Percentiles rank a stretch among this genome's conserved stretches.
Conservation (phyloP, 2,329 filamentous ascomycete genomes). For the Elsinoe batatas region DNA sequence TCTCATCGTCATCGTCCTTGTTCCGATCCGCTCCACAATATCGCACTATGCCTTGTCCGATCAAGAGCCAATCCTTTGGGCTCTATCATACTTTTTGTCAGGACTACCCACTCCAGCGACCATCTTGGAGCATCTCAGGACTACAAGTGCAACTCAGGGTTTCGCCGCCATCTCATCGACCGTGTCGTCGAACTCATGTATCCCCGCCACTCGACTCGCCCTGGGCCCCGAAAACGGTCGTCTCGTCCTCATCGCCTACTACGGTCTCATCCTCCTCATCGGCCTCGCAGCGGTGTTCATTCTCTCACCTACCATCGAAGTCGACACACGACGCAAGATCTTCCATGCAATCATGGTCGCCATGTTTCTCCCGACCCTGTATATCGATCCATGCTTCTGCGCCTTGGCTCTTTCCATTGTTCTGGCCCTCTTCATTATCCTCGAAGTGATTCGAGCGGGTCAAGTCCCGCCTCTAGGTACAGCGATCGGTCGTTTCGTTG, state of each 20-base stretch:
- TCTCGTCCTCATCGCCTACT: conserved; percentile 68
- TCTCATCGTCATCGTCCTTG: conserved; percentile 56
- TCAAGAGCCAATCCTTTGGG: conserved; percentile 85
- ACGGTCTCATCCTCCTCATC: conserved; percentile 53
- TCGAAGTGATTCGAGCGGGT: conserved; percentile 81
- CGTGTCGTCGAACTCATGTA: conserved; percentile 64
- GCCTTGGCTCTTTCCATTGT: conserved; percentile 70
- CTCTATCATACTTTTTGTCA: conserved; percentile 77
- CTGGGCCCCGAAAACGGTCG: conserved; percentile 73
- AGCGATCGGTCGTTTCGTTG: conserved; percentile 75
- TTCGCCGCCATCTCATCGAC: too few relatives aligned
- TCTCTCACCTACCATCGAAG: conserved; percentile 75
- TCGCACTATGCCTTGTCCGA: conserved; percentile 55
- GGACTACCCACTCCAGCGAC: conserved; percentile 63
- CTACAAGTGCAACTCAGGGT: too few relatives aligned
- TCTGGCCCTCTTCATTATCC: conserved; percentile 73
- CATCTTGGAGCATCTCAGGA: conserved; percentile 58
- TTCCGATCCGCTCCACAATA: conserved; percentile 63
- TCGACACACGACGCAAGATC: conserved; percentile 91
- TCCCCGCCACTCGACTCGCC: conserved; percentile 49
- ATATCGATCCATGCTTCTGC: conserved; percentile 74
- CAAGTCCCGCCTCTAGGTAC: conserved; percentile 84
- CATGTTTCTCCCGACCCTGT: conserved; percentile 84
- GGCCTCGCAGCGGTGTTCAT: conserved; percentile 68
- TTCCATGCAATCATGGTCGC: conserved; percentile 98